Evolutionary conservation across 805 yeast genomes (phyloP).

Genomic region (Torulaspora franciscae): DNA sequence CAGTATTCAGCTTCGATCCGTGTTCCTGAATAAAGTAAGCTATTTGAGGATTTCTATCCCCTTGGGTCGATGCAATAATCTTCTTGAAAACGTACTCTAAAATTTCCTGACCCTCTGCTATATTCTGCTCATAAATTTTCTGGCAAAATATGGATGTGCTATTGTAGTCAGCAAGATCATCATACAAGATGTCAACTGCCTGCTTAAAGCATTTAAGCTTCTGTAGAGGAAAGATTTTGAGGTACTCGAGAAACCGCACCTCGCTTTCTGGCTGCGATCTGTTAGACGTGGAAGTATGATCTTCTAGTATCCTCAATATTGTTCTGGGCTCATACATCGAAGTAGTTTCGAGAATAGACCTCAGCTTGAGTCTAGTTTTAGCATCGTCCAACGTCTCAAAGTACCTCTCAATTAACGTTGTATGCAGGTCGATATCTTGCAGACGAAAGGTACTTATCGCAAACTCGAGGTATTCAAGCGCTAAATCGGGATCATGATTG

Average conservation of each 20-base stretch:
- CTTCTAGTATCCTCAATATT: constrained; percentile 29
- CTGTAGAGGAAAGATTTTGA: constrained; percentile 52
- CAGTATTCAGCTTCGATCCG: constrained; percentile 20
- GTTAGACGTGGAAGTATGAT: not conserved
- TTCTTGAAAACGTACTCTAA: constrained; percentile 40
- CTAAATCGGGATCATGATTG: constrained; percentile 27
- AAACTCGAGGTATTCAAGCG: constrained; percentile 50
- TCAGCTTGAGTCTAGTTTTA: constrained; percentile 32
- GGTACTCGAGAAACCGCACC: constrained; percentile 12
- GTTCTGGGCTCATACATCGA: constrained; percentile 39
- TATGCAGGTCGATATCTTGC: constrained; percentile 38
- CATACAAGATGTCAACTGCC: constrained; percentile 57
- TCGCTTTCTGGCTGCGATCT: constrained; percentile 6
- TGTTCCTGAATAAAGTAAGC: constrained; percentile 27
- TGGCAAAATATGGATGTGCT: constrained; percentile 61
- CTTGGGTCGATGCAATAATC: constrained; percentile 35
- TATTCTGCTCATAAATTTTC: constrained; percentile 40
- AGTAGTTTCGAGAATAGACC: constrained; percentile 35
- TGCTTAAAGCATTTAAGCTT: constrained; percentile 56
- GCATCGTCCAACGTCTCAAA: constrained; percentile 28
- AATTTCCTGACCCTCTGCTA: constrained; percentile 39
- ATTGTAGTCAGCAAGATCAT: constrained; percentile 50
- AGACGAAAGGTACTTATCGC: constrained; percentile 40
- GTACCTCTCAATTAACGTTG: constrained; percentile 44
- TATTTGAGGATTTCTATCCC: constrained; percentile 21